Base-by-base conservation (phyloP, 768 basidiomycete species). In the Podaxis pistillaris region DNA sequence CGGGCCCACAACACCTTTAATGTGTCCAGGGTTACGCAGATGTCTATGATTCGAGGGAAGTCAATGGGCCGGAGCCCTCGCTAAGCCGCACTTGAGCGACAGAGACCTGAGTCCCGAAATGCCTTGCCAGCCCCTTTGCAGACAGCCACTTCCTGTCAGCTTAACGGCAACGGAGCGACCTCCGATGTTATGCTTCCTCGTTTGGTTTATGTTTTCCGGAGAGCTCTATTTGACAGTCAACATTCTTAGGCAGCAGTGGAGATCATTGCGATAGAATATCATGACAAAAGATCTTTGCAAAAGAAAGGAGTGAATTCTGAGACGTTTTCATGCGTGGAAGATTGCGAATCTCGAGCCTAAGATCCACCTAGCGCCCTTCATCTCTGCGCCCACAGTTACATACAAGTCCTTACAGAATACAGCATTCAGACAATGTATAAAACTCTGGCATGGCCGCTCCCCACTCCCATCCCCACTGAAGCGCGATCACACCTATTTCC, bases 301-400 rank as follows among this genome's bases (percentile, higher is more conserved):
- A 51, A 40, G 49, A 46, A 46, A 19, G 47, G 19, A 24, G 36
- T 36, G 19, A 38, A 40, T 9, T 26, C 7, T 46, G 7, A 38
- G 58, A 38, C 15, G 15, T 15, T 30, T 58, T 46, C 56, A 13
- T 24, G 9, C 19, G 37, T 24, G 36, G 49, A 59, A 50, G 49
- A 24, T 40, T 15, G 13, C 33, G 7, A 38, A 37, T n/a, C 24
- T 24, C 17, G 44, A 46, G 15, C 1, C 26, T 30, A 7, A 1
- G 40, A 3, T 40, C 47, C 37, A 12, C 22, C 22, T 17, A 12
- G 44, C 17, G 30, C 24, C 15, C 8, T 12, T 22, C 36, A 24
- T 26, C 28, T 37, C 22, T 46, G 60, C 53, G 33, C 60, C 60
- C 60, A 62, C 60, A 62, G n/a, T 36, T 12, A 24, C 53, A 62